These are phyloP conservation scores for Xerocomus amazonicus DNA, from an alignment of 1,284 basidiomycete genomes.

Conservation along the genomic window DNA sequence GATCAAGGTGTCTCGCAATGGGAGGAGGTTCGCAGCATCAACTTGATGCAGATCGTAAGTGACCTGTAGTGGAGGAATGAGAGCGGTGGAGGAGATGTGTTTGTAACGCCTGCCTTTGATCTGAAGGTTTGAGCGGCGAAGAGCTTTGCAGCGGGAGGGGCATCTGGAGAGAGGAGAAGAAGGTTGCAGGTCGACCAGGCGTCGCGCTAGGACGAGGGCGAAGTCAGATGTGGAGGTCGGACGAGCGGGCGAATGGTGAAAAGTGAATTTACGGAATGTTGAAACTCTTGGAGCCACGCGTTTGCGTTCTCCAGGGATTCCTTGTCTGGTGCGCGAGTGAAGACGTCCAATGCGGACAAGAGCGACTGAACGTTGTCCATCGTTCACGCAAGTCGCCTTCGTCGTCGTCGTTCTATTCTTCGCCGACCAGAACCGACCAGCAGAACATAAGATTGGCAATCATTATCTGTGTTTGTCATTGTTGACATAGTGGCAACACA, in stretches of 20 bases:
- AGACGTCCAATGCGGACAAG: constrained; percentile 71
- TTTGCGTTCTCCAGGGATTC: constrained; percentile 81
- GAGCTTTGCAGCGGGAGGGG: constrained; percentile 79
- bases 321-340: constrained; percentile 78
- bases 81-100: constrained; percentile 3
- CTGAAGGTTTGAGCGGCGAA: constrained; percentile 98
- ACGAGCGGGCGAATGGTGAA: constrained; percentile 60
- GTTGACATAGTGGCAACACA: constrained; percentile 36
- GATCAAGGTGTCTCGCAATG: constrained; percentile 85
- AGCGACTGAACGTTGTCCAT: constrained; percentile 71
- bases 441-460: constrained; percentile 4
- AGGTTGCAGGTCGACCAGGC: constrained; percentile 96
- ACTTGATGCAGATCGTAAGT: constrained; percentile 95
- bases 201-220: constrained; percentile 71
- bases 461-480: constrained; percentile 31
- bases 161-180: constrained; percentile 79
- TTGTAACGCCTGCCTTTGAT: constrained; percentile 65
- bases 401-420: constrained; percentile 11
- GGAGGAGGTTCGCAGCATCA: constrained; percentile 64
- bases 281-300: constrained; percentile 92
- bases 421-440: background rate
- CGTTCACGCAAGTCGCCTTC: constrained; percentile 8
- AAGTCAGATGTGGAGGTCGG: constrained; percentile 59
- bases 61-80: constrained; percentile 55
- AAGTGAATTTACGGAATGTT: constrained; percentile 76